Evolutionary conservation across 306 rosid genomes (phyloP), one percentile per base, ranked within the genome.

Genomic region (Rubus parviflorus): DNA sequence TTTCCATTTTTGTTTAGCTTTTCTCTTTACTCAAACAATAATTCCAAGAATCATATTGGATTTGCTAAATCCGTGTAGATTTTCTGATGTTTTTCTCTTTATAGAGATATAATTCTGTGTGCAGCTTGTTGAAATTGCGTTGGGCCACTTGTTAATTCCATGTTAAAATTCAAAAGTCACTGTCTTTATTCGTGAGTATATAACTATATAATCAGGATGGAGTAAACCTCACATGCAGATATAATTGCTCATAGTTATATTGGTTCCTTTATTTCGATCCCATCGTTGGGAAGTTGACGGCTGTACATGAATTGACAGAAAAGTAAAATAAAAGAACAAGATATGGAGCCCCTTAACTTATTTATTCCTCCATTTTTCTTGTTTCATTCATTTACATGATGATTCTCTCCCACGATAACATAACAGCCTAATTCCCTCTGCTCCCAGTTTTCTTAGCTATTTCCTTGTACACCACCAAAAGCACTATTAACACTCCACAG

Each of bases 401-500:
- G 66, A 72, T 72, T 38, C 76, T 22, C 66, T 54, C 51, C 76
- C 35, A 72, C 64, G 4, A 72, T 40, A 42, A 37, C 75, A 37
- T 30, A 56, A 54, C 76, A 72, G 66, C 52, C 53, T 56, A 54
- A 40, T 72, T 53, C 38, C 64, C 37, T 53, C 48, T n/a, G 48
- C 20, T n/a, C 64, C 19, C 20, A 30, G 35, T 30, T 30, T 0
- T 72, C 66, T 70, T 70, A 61, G 38, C 40, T 23, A 58, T 77
- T 87, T 67, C 73, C 60, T 46, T 70, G 37, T 8, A 74, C 71
- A 68, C 74, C 89, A 73, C 80, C 83, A 75, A 85, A 79, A 60
- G 30, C 72, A 45, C 58, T 80, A 52, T 37, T 43, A 13, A 4
- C n/a, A 30, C 3, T 38, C 23, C 23, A 16, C 12, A 77, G 64